Conservation (phyloP, 2,329 filamentous ascomycete genomes). For the Ustilaginoidea virens region DNA sequence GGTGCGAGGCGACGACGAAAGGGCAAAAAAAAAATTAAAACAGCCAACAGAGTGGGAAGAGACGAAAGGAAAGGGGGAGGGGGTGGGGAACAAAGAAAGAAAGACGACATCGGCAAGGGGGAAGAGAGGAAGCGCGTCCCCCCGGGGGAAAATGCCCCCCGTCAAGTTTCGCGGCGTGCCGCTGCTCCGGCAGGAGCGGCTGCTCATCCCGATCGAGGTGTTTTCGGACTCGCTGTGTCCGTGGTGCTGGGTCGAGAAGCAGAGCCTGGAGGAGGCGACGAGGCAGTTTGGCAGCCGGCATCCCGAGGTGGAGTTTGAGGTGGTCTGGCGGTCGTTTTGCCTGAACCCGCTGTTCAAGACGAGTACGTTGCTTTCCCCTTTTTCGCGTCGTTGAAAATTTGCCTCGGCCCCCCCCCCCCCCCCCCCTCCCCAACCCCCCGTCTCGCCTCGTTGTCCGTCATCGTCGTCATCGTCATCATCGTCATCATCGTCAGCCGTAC, state of each 20-base stretch:
- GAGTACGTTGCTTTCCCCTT: conserved; percentile 6
- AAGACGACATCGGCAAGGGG: no score
- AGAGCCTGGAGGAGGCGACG: conserved; percentile 29
- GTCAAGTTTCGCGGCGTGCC: background rate
- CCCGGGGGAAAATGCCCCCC: no score
- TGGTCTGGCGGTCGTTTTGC: conserved; percentile 32
- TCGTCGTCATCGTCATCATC: no score
- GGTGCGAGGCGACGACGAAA: no score
- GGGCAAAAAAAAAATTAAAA: no score
- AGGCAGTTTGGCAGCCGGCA: conserved; percentile 21
- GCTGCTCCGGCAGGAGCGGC: background rate
- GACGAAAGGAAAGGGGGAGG: no score
- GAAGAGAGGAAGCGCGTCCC: no score
- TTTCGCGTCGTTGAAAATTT: no score
- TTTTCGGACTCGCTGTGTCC: conserved; percentile 36
- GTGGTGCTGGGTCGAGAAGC: conserved; percentile 35
- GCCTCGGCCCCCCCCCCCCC: background rate
- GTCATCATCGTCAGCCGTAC: no score
- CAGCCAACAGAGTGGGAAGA: no score
- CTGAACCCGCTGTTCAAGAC: conserved; percentile 20
- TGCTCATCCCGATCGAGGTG: conserved; percentile 21
- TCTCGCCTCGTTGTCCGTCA: no score
- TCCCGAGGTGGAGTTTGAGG: conserved; percentile 28
- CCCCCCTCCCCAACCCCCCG: background rate
- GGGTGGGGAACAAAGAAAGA: no score